Percentiles rank a stretch among this genome's conserved stretches.
Conservation (phyloP, 257 asterid species). For the Galeopsis tetrahit region DNA sequence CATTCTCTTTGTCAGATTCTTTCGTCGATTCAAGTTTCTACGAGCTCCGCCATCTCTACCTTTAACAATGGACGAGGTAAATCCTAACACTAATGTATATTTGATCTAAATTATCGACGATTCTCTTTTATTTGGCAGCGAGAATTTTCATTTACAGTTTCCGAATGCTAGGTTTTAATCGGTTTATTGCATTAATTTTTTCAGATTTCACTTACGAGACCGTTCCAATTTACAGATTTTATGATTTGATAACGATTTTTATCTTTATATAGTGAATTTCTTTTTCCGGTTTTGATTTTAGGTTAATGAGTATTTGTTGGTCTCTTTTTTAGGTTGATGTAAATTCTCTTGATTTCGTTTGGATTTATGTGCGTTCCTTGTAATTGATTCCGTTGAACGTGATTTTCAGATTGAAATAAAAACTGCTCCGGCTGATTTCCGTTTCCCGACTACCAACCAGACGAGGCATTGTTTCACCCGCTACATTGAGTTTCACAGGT, state of each 20-base stretch:
- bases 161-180: constrained; percentile 9
- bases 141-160: neutral
- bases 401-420: constrained; percentile 70
- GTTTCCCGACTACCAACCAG: constrained; percentile 97
- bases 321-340: constrained; percentile 4
- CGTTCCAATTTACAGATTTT: neutral
- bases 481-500: constrained; percentile 91
- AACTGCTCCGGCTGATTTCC: constrained; percentile 96
- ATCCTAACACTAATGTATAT: neutral
- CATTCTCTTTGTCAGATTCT: neutral
- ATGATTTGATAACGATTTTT: neutral
- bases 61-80: constrained; percentile 56
- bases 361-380: constrained; percentile 7
- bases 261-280: neutral
- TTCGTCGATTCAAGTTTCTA: constrained; percentile 21
- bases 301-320: constrained; percentile 6
- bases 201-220: constrained; percentile 1
- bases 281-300: constrained; percentile 9
- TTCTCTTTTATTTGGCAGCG: neutral
- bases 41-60: constrained; percentile 27
- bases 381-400: constrained; percentile 13
- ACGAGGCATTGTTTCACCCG: constrained; percentile 96
- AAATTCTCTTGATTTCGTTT: neutral
- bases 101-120: neutral
- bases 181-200: neutral